phyloP scores from a whole-genome alignment of 2,329 filamentous ascomycete species.

The Trichoderma atroviride region DNA sequence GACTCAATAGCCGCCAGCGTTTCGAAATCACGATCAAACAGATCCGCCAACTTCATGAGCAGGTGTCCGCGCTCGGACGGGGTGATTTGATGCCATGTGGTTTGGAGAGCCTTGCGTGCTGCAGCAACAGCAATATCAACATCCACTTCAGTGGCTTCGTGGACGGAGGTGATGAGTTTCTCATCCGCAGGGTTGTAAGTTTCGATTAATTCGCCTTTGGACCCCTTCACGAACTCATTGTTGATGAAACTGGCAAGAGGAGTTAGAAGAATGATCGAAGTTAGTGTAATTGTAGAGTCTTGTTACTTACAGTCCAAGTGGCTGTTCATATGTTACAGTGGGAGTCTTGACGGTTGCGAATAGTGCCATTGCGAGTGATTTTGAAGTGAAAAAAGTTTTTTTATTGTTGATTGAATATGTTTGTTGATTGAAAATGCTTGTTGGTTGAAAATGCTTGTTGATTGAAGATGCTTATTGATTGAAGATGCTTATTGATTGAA shows the following conservation, averaged over 20 bases:
- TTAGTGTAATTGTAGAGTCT: not conserved
- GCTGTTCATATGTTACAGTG: not conserved
- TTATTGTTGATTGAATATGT: not conserved
- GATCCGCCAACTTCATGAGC: conserved; percentile 75
- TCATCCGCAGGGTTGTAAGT: conserved; percentile 87
- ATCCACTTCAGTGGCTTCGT: conserved; percentile 88
- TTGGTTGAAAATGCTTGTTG: not conserved
- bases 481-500: not conserved
- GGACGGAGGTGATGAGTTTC: conserved; percentile 79
- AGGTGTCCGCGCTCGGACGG: conserved; percentile 71
- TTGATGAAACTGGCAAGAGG: conserved; percentile 69
- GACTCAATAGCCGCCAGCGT: conserved; percentile 81
- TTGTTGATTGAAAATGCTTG: no score
- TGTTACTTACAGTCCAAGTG: not conserved
- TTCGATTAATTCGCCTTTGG: conserved; percentile 88
- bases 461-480: not conserved
- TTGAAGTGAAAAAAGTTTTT: not conserved
- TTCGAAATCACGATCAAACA: conserved; percentile 77
- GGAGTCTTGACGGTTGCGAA: not conserved
- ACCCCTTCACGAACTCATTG: conserved; percentile 79
- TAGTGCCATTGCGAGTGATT: not conserved
- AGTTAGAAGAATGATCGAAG: not conserved
- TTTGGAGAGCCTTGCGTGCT: conserved; percentile 83
- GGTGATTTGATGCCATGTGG: conserved; percentile 66
- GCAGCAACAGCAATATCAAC: conserved; percentile 78